Base-by-base conservation (phyloP, 129 eudicot species). In the Tagetes patula region DNA sequence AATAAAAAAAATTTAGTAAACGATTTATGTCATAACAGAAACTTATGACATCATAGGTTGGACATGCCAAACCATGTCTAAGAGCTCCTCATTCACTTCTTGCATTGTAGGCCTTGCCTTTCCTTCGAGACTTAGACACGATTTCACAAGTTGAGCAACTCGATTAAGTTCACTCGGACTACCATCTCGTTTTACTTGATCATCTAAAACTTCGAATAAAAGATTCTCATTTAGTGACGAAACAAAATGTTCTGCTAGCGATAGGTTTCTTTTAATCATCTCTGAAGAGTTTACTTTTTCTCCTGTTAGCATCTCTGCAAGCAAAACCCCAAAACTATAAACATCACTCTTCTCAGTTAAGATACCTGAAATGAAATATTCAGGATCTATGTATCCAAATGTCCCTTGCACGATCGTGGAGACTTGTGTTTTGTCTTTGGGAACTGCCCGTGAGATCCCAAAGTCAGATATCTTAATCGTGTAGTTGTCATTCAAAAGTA, bases 271-370 rank as follows among this genome's bases (percentile, higher is more conserved):
- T 40, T 43, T 38, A 1, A 74, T 8, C 14, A 59, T 64, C 37
- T 72, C 82, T 54, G 66, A 65, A 14, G 78, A 79, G 56, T 55
- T 69, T 30, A 79, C 60, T 9, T 65, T 13, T 32, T 67, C 50
- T 68, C 83, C 70, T 0, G 74, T 72, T 38, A 79, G 62, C 32
- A 79, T 36, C 70, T 79, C 83, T 33, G 65, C 5, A 1, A 79
- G 70, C 65, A 79, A 78, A 65, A 65, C 78, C 50, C 82, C 82
- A 71, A 78, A 78, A 53, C 82, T 71, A 64, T 78, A 78, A 71
- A 78, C 82, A 78, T 78, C 82, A 53, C 78, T 79, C 39, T 72
- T 72, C 36, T 79, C 55, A 0, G 69, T 79, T 11, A 79, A 41
- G 33, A 54, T 72, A 7, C 69, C 27, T 8, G 82, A 53, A 42